Conservation (phyloP, 805 yeast genomes). For the Blastobotrys attinorum region DNA sequence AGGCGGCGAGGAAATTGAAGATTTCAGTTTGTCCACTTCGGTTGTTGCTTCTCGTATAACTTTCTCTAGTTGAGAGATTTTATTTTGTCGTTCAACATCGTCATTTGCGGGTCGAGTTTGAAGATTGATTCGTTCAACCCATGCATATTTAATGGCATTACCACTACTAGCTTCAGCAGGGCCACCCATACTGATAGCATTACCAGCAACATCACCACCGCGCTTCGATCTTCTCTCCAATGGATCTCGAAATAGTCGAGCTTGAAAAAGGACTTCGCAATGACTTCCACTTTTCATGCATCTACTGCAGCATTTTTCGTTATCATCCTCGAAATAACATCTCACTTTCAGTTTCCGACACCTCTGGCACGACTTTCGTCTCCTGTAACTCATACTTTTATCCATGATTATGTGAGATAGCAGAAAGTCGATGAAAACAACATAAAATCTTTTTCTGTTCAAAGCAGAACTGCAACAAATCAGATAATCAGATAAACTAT, state of each 20-base stretch:
- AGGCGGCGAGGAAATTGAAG: too few species aligned
- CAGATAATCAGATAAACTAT: background rate
- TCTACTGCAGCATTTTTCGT: conserved; percentile 11
- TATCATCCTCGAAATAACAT: conserved; percentile 16
- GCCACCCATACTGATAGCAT: background rate
- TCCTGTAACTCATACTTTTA: conserved; percentile 7
- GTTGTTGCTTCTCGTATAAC: background rate
- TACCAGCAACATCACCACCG: background rate
- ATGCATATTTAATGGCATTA: background rate
- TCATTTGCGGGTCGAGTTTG: background rate
- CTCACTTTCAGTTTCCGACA: conserved; percentile 18
- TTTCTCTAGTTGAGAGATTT: background rate
- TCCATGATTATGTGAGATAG: conserved; percentile 10
- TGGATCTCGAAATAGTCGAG: background rate
- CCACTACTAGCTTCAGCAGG: background rate
- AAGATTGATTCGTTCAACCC: background rate
- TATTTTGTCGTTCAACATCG: background rate
- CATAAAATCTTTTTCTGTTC: background rate
- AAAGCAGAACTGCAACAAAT: background rate
- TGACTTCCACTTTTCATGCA: conserved; percentile 14
- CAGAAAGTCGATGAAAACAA: background rate
- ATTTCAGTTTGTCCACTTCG: too few species aligned
- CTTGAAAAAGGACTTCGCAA: conserved; percentile 6
- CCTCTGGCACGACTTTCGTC: conserved; percentile 16
- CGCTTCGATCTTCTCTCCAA: background rate